Conservation (phyloP, 768 basidiomycete genomes). For the Pisolithus albus region DNA sequence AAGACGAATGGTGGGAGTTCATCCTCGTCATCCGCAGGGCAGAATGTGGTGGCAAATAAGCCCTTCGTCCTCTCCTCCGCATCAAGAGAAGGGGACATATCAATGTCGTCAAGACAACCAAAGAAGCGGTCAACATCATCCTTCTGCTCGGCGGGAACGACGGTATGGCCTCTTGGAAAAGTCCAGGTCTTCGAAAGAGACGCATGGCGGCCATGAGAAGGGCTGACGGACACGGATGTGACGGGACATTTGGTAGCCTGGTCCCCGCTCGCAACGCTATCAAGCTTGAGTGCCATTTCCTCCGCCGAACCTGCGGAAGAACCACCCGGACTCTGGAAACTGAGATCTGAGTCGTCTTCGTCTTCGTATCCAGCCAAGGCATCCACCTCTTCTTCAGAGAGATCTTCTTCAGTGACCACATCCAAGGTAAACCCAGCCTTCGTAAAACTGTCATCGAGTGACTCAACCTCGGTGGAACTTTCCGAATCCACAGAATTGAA, state of each 20-base stretch:
- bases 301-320: constrained; percentile 53
- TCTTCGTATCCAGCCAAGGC: constrained; percentile 65
- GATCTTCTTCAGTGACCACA: constrained; percentile 49
- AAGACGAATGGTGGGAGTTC: constrained; percentile 43
- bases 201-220: constrained; percentile 25
- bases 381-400: constrained; percentile 43
- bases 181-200: constrained; percentile 68
- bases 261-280: constrained; percentile 10
- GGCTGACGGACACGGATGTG: constrained; percentile 10
- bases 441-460: constrained; percentile 36
- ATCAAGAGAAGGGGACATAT: constrained; percentile 38
- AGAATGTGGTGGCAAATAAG: constrained; percentile 51
- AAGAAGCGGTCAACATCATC: constrained; percentile 74
- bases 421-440: constrained; percentile 45
- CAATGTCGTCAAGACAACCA: constrained; percentile 54
- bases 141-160: constrained; percentile 15
- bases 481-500: constrained; percentile 58
- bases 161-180: constrained; percentile 40
- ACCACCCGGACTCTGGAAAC: constrained; percentile 36
- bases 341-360: constrained; percentile 52
- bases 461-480: constrained; percentile 69
- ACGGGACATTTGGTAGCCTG: constrained; percentile 3
- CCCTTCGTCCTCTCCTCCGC: constrained; percentile 50
- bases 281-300: constrained; percentile 28
- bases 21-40: constrained; percentile 41